These are phyloP conservation scores for Starmerella etchellsii DNA, from an alignment of 805 yeast genomes.

Conservation along the genomic window DNA sequence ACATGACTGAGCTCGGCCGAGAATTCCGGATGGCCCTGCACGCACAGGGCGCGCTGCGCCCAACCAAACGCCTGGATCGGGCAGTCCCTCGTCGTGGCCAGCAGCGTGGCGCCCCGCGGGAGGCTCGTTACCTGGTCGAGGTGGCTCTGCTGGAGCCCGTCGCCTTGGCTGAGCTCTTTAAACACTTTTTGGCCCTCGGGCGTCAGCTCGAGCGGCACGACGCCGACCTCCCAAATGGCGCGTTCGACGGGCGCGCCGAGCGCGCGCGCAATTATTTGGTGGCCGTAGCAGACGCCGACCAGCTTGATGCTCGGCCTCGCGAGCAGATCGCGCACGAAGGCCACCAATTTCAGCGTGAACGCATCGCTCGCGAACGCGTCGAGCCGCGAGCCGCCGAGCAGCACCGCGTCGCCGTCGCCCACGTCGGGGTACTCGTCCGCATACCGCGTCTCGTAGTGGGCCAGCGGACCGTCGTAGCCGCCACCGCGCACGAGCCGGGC, in stretches of 20 bases:
- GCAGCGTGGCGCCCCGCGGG: conserved; percentile 32
- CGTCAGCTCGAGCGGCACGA: conserved; percentile 38
- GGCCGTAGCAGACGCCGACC: conserved; percentile 75
- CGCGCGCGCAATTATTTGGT: conserved; percentile 60
- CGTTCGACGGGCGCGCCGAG: conserved; percentile 47
- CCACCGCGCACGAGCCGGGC: neutral
- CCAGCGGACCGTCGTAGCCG: neutral
- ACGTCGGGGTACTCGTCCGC: neutral
- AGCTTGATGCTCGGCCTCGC: conserved; percentile 16
- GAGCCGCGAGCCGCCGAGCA: conserved; percentile 30
- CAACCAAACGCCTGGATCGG: conserved; percentile 45
- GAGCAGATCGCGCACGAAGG: conserved; percentile 19
- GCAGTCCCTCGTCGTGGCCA: conserved; percentile 46
- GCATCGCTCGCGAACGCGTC: conserved; percentile 26
- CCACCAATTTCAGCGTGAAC: conserved; percentile 29
- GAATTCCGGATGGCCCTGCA: conserved; percentile 91
- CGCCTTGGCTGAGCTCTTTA: conserved; percentile 18
- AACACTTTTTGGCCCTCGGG: conserved; percentile 30
- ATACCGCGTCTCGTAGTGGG: conserved; percentile 2
- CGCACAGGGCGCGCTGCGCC: conserved; percentile 33
- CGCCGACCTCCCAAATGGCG: conserved; percentile 61
- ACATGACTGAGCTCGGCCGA: conserved; percentile 25
- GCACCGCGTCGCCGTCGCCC: conserved; percentile 24
- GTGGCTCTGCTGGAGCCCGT: conserved; percentile 42
- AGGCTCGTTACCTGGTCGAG: conserved; percentile 41